Evolutionary conservation across 139 green algal species (phyloP).

Genomic region (Chlorella vulgaris): DNA sequence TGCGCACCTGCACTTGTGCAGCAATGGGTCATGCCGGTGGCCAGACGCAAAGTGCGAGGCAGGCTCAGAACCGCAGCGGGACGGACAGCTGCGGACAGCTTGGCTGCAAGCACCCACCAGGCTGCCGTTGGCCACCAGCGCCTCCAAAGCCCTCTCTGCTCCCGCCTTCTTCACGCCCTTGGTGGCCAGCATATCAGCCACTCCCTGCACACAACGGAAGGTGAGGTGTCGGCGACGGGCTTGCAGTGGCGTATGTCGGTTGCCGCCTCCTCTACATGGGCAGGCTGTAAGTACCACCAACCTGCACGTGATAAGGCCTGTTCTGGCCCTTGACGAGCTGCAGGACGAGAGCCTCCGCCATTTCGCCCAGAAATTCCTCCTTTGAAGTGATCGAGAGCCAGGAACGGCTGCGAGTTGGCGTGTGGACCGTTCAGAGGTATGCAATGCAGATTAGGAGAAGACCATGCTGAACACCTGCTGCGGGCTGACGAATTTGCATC

Average conservation of each 20-base stretch:
- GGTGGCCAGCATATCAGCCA: slow-evolving; percentile 69
- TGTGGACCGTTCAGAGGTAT: too few species aligned
- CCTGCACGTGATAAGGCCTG: slow-evolving; percentile 67
- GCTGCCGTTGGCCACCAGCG: slow-evolving; percentile 52
- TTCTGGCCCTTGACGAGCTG: slow-evolving; percentile 62
- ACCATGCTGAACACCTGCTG: too few species aligned
- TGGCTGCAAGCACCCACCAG: slow-evolving; percentile 34
- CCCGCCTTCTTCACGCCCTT: slow-evolving; percentile 76
- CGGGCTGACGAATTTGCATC: too few species aligned
- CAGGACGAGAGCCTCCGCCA: slow-evolving; percentile 56
- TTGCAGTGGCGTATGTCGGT: too few species aligned
- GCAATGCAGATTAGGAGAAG: too few species aligned
- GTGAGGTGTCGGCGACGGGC: too few species aligned
- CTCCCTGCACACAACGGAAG: slow-evolving; percentile 27
- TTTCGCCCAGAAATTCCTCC: too few species aligned
- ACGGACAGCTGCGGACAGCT: not conserved
- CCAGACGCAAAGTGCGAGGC: too few species aligned
- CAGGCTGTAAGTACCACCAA: too few species aligned
- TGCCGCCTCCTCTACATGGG: too few species aligned
- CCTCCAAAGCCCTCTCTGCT: slow-evolving; percentile 67
- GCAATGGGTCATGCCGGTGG: too few species aligned
- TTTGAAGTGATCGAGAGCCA: not conserved
- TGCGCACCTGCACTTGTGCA: slow-evolving; percentile 41
- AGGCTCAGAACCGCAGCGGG: not conserved
- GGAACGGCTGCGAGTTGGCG: too few species aligned